These are phyloP conservation scores for Macrolepiota fuliginosa DNA, from an alignment of 768 basidiomycete species.

Conservation along the genomic window DNA sequence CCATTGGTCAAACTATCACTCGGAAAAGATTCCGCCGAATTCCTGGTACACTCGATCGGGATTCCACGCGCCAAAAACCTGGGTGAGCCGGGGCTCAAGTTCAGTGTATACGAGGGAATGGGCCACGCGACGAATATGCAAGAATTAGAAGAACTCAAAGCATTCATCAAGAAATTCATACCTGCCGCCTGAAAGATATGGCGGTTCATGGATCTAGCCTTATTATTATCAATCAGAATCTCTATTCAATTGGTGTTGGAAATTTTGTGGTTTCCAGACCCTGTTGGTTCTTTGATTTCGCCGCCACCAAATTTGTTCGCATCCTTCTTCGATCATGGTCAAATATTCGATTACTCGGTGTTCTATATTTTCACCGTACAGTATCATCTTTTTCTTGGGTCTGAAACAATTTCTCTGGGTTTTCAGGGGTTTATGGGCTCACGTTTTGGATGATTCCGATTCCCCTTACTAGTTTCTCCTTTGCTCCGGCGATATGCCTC, in stretches of 20 bases:
- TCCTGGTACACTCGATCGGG: conserved; percentile 52
- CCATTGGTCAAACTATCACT: conserved; percentile 62
- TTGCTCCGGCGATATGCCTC: not conserved
- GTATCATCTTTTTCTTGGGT: conserved; percentile 2
- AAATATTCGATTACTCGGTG: not conserved
- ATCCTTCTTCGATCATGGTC: not conserved
- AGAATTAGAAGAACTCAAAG: conserved; percentile 69
- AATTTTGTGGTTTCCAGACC: not conserved
- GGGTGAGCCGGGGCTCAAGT: conserved; percentile 55
- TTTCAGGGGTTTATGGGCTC: not conserved
- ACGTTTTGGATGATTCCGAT: not conserved
- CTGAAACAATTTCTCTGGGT: too few species aligned
- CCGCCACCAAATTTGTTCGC: not conserved
- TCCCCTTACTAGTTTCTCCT: not conserved
- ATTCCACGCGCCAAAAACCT: conserved; percentile 39
- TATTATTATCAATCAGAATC: not conserved
- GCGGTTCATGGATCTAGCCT: not conserved
- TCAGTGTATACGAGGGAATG: conserved; percentile 64
- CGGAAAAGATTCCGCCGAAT: conserved; percentile 52
- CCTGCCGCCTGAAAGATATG: conserved; percentile 21
- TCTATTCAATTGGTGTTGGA: not conserved
- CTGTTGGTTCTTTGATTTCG: conserved; percentile 1
- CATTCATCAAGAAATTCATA: conserved; percentile 65
- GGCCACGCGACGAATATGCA: conserved; percentile 61
- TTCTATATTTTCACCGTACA: not conserved